Percentiles rank a stretch among this genome's conserved stretches.
Conservation (phyloP, 495 filamentous ascomycete genomes). For the Acidiella bohemica region DNA sequence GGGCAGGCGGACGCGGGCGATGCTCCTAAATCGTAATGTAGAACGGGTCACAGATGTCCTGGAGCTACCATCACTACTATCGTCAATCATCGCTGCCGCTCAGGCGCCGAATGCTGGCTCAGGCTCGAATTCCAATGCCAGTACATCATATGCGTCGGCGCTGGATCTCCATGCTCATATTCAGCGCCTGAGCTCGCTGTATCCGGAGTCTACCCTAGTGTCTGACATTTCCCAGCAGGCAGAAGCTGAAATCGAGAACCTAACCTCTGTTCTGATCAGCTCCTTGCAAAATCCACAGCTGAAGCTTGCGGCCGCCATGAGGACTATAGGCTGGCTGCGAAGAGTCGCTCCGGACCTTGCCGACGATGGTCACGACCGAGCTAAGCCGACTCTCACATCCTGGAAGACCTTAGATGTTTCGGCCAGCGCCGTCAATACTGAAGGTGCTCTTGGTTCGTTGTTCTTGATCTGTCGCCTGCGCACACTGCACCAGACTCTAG, state of each 20-base stretch:
- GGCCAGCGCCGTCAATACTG: constrained; percentile 24
- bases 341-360: constrained; percentile 67
- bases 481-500: constrained; percentile 65
- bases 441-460: constrained; percentile 57
- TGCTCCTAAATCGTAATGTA: constrained; percentile 78
- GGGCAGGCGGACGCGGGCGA: constrained; percentile 61
- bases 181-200: constrained; percentile 67
- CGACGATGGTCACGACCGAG: constrained; percentile 2
- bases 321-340: constrained; percentile 83
- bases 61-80: constrained; percentile 76
- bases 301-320: constrained; percentile 81
- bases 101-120: constrained; percentile 14
- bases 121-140: constrained; percentile 37
- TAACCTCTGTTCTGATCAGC: constrained; percentile 73
- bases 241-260: constrained; percentile 75
- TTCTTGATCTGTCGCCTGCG: constrained; percentile 79
- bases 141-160: constrained; percentile 77
- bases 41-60: constrained; percentile 84
- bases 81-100: constrained; percentile 52
- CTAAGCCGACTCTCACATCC: constrained; percentile 1
- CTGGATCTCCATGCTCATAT: constrained; percentile 92
- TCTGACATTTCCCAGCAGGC: constrained; percentile 60
- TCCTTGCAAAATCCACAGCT: constrained; percentile 62
- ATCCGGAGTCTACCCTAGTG: constrained; percentile 65
- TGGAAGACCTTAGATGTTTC: constrained; percentile 3